These are phyloP conservation scores for Pouteria campechiana DNA, from an alignment of 179 eudicot genomes.

Conservation along the genomic window DNA sequence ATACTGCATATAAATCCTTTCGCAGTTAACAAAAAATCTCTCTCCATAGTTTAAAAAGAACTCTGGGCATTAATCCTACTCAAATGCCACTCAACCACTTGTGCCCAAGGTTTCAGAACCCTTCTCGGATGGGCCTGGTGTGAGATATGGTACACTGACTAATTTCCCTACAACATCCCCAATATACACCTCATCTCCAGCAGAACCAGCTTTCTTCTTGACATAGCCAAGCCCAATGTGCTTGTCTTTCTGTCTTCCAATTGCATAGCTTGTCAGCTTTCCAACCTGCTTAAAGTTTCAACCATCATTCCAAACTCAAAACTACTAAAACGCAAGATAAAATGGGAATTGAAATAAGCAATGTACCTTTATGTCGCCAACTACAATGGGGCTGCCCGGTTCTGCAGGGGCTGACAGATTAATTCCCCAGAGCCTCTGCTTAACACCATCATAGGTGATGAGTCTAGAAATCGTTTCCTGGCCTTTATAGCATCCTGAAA, in stretches of 20 bases:
- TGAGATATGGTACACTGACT: constrained; percentile 57
- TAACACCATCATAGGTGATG: constrained; percentile 60
- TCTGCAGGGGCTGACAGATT: constrained; percentile 40
- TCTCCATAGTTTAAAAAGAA: no score
- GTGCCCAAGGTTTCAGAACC: no score
- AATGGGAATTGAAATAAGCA: background rate
- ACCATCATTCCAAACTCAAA: background rate
- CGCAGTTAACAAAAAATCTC: no score
- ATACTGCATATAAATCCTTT: no score
- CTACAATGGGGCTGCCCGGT: constrained; percentile 43
- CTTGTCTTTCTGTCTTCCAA: constrained; percentile 27
- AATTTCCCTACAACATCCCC: constrained; percentile 38
- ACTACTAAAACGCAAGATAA: background rate
- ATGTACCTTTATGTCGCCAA: constrained; percentile 48
- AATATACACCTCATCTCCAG: constrained; percentile 38
- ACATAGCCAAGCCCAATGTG: constrained; percentile 56
- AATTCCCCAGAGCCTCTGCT: constrained; percentile 59
- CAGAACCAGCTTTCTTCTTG: constrained; percentile 39
- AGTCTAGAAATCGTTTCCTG: constrained; percentile 72
- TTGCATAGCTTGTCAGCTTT: constrained; percentile 47
- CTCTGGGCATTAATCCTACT: no score
- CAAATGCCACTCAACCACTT: no score
- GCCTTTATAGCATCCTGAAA: constrained; percentile 64
- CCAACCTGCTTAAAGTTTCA: constrained; percentile 35
- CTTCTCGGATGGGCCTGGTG: no score